Conservation (phyloP, 495 filamentous ascomycete genomes). For the Penicillium samsonianum region DNA sequence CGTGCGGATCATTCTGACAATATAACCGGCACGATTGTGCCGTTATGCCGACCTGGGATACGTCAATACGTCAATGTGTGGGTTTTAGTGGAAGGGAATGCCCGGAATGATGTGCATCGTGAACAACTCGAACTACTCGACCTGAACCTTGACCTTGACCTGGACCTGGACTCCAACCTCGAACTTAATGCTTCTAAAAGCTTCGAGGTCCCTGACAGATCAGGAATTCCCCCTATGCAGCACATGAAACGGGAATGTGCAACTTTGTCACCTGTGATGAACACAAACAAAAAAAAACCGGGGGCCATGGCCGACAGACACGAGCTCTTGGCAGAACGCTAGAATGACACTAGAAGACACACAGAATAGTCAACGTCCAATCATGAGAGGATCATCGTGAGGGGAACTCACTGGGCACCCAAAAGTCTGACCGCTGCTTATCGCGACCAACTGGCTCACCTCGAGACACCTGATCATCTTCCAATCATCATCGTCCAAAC, state of each 20-base stretch:
- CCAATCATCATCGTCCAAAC: conserved; percentile 13
- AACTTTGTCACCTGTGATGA: background rate
- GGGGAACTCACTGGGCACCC: conserved; percentile 1
- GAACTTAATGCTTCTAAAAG: background rate
- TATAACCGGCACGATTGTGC: conserved; percentile 3
- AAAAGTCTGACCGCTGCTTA: conserved; percentile 27
- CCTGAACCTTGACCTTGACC: no score
- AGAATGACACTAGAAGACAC: conserved; percentile 31
- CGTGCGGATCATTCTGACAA: background rate
- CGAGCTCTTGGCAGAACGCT: conserved; percentile 10
- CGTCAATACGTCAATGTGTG: background rate
- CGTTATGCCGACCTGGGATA: conserved; percentile 3
- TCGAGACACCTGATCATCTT: background rate
- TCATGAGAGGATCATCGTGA: conserved; percentile 13
- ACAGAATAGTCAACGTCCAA: conserved; percentile 17
- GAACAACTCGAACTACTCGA: no score
- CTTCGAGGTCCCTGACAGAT: background rate
- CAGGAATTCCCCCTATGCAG: background rate
- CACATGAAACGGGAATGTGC: background rate
- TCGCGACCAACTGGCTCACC: conserved; percentile 15
- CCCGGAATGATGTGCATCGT: background rate
- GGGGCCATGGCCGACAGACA: conserved; percentile 2
- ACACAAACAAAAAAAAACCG: background rate
- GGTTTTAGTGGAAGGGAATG: background rate
- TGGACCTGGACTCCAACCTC: no score